Evolutionary conservation across 768 basidiomycete genomes (phyloP).

Genomic region (Crepidotus variabilis): DNA sequence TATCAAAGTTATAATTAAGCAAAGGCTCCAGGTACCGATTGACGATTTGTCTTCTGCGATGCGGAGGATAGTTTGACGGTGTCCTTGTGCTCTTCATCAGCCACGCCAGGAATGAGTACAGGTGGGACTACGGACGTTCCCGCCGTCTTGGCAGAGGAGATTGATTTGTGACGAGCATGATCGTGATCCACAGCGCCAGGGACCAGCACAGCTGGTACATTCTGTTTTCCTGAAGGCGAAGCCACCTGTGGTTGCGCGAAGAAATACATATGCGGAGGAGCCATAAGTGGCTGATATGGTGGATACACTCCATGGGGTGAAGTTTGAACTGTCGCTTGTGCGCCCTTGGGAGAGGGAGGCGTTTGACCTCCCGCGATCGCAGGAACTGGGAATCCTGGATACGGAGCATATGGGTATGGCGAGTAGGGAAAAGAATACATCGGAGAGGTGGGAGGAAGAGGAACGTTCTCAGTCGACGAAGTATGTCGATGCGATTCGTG

Average conservation of each 20-base stretch:
- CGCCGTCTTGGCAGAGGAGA: not conserved
- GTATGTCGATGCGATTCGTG: slow-evolving; percentile 1
- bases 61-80: not conserved
- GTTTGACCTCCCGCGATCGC: slow-evolving; percentile 7
- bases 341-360: slow-evolving; percentile 16
- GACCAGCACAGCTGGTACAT: slow-evolving; percentile 5
- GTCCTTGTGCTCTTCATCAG: not conserved
- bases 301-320: slow-evolving; percentile 16
- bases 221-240: not conserved
- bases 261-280: slow-evolving; percentile 24
- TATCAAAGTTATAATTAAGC: not conserved
- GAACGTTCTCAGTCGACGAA: not conserved
- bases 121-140: not conserved
- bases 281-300: slow-evolving; percentile 27
- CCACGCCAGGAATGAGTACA: not conserved
- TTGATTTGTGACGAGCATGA: not conserved
- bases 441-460: slow-evolving; percentile 15
- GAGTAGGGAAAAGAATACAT: slow-evolving; percentile 25
- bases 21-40: not conserved
- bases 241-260: slow-evolving; percentile 3
- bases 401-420: slow-evolving; percentile 27
- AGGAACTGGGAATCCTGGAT: slow-evolving; percentile 21
- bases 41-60: not conserved
- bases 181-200: slow-evolving; percentile 6
- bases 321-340: slow-evolving; percentile 8